Conservation (phyloP, 495 filamentous ascomycete species). For the Aspergillus coremiiformis region DNA sequence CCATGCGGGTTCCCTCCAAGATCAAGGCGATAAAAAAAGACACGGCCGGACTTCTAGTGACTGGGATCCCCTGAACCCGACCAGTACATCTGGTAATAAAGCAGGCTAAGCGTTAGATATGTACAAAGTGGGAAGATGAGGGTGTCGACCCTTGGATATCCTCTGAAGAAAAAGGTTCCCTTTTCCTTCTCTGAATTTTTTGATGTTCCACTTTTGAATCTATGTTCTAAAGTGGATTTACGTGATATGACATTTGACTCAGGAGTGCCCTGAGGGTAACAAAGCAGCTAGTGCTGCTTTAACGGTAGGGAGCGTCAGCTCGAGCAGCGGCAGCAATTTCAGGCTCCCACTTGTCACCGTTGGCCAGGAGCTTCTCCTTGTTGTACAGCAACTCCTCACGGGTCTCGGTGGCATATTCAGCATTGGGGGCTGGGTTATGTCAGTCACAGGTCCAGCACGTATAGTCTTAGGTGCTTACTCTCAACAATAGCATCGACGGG, state of each 20-base stretch:
- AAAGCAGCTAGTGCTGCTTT: slow-evolving; percentile 19
- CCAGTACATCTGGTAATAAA: slow-evolving; percentile 32
- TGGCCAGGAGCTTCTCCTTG: slow-evolving; percentile 88
- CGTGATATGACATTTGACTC: slow-evolving; percentile 1
- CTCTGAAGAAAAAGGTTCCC: slow-evolving; percentile 6
- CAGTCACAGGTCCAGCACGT: slow-evolving; percentile 9
- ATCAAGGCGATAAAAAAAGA: slow-evolving; percentile 17
- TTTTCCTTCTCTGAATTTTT: slow-evolving; percentile 21
- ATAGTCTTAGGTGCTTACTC: slow-evolving; percentile 39
- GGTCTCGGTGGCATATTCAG: slow-evolving; percentile 96
- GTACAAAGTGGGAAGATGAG: slow-evolving; percentile 29
- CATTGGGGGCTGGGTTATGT: slow-evolving; percentile 62
- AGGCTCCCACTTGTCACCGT: slow-evolving; percentile 97
- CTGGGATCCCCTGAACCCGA: slow-evolving; percentile 26
- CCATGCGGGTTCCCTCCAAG: slow-evolving; percentile 12
- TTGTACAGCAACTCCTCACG: slow-evolving; percentile 97
- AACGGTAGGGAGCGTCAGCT: slow-evolving; percentile 85
- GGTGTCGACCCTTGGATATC: slow-evolving; percentile 10
- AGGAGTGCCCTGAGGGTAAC: not conserved
- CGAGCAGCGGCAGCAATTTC: slow-evolving; percentile 86
- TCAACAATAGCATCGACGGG: slow-evolving; percentile 98
- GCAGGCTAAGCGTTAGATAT: slow-evolving; percentile 25
- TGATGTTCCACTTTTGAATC: slow-evolving; percentile 11
- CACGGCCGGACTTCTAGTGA: slow-evolving; percentile 24
- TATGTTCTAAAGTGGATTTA: not conserved